Evolutionary conservation across 1,284 basidiomycete genomes (phyloP).

Genomic region (Tetrapyrgos nigripes): DNA sequence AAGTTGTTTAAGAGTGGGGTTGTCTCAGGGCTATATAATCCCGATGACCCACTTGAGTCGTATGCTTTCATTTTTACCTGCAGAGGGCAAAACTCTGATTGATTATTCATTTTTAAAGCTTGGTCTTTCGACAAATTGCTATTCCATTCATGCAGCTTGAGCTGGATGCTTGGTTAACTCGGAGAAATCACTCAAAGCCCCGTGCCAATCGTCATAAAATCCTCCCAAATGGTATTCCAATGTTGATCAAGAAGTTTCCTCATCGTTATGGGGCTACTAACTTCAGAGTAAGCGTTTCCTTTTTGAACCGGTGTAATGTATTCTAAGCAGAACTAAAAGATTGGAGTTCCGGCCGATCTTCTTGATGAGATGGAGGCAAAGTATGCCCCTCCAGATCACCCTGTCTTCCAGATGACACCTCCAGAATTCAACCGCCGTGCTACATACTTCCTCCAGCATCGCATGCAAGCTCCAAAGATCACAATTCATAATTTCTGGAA

Average conservation of each 20-base stretch:
- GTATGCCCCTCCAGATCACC: conserved; percentile 29
- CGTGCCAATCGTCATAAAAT: too few species aligned
- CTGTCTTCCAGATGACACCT: conserved; percentile 33
- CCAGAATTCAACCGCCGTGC: conserved; percentile 19
- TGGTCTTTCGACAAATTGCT: conserved; percentile 42
- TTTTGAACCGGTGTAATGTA: background rate
- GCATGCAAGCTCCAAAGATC: conserved; percentile 5
- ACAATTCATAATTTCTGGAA: conserved; percentile 17
- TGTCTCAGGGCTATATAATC: conserved; percentile 38
- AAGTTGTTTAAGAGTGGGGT: conserved; percentile 37
- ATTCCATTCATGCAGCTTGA: conserved; percentile 46
- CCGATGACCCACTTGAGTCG: conserved; percentile 30
- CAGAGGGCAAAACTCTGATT: background rate
- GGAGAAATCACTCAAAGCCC: conserved; percentile 33
- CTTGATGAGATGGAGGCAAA: conserved; percentile 24
- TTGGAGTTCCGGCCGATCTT: conserved; percentile 20
- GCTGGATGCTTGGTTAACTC: conserved; percentile 32
- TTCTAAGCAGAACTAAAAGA: conserved; percentile 7
- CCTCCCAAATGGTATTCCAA: conserved; percentile 39
- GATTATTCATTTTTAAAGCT: conserved; percentile 22
- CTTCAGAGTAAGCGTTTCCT: conserved; percentile 31
- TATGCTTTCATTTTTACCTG: conserved; percentile 20
- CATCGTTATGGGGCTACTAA: conserved; percentile 21
- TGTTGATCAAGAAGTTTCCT: conserved; percentile 28
- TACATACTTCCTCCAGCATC: conserved; percentile 11